Evolutionary conservation across 768 basidiomycete species (phyloP), one percentile per base, ranked within the genome.

Genomic region (Lactarius sp.): DNA sequence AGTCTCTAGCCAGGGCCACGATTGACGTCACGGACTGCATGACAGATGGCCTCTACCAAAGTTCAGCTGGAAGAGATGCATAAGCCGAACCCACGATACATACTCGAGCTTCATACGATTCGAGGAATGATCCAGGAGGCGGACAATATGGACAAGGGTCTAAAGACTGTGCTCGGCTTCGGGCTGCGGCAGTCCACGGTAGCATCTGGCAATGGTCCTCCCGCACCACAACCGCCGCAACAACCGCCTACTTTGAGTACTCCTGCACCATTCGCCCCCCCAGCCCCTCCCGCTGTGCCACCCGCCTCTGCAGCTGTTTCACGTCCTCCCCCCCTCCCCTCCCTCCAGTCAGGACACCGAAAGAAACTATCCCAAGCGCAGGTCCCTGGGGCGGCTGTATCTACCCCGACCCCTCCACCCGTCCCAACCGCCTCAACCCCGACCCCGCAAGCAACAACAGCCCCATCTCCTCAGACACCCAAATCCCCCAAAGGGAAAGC

Each of bases 401-500:
- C 65, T 13, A 62, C 60, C 20, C 60, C 67, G 20, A 62, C 67
- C 1, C 66, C 67, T 1, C 65, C 67, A 18, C 60, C 60, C 0
- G 20, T 56, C 10, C 54, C 49, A 3, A 9, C 60, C 4, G 53
- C 42, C n/a, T 66, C 67, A 6, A 67, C 67, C 16, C 65, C 67
- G 12, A 62, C 60, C n/a, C 53, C 60, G 7, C 67, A 63, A 46
- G 65, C 61, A 8, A 36, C 55, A 22, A 55, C 61, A 20, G 62
- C 61, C 5, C 49, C 65, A 22, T 68, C 67, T 39, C 67, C 67
- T 56, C 67, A 68, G 51, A 68, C 67, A 5, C 83, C 87, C 1
- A 90, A 85, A 73, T 90, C 90, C 4, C 90, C 90, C 0, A 88
- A 85, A 70, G 72, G 72, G 57, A 89, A 83, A 71, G 70, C 77